Base-by-base conservation (phyloP, 176 grass and related monocot species). In the Eleusine coracana region DNA sequence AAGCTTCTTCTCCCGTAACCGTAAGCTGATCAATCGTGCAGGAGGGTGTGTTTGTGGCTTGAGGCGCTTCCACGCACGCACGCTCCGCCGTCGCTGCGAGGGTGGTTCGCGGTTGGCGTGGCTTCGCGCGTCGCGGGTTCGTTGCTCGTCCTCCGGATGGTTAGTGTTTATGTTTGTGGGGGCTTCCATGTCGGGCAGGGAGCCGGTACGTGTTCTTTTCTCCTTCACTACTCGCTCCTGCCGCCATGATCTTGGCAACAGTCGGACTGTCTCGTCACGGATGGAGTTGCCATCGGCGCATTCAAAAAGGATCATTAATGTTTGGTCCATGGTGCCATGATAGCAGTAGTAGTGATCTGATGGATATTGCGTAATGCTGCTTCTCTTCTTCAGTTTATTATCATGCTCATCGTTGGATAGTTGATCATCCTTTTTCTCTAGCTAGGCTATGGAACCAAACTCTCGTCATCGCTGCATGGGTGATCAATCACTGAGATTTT, bases 81-180 rank as follows among this genome's bases (percentile, higher is more conserved):
- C 3, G 7, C 56, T 56, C 40, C 55, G 78, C 14, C 77, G 42
- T n/a, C 77, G 52, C 50, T 66, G 69, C 73, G 41, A 63, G 69
- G 71, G 71, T 54, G 54, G 87, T 89, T 89, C 6, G 76, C 64
- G 40, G 76, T 70, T 80, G 75, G 81, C 41, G 54, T 48, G 36
- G 66, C n/a, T 6, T 79, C 1, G 67, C 58, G 56, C 68, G 29
- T 59, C 31, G 31, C 31, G 31, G 31, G 31, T 34, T 34, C 31
- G 31, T 34, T 2, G 31, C 31, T 34, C 31, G 31, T 34, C 31
- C 31, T 34, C 15, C 4, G 64, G 64, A 66, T 18, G 64, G 10
- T 11, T 49, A 10, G 71, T 56, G 36, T 55, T 41, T 9, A 55
- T 29, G 46, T 48, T 17, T 60, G 40, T 25, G 41, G 66, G 66